Evolutionary conservation across 306 rosid species (phyloP).

Genomic region (Corylus avellana): DNA sequence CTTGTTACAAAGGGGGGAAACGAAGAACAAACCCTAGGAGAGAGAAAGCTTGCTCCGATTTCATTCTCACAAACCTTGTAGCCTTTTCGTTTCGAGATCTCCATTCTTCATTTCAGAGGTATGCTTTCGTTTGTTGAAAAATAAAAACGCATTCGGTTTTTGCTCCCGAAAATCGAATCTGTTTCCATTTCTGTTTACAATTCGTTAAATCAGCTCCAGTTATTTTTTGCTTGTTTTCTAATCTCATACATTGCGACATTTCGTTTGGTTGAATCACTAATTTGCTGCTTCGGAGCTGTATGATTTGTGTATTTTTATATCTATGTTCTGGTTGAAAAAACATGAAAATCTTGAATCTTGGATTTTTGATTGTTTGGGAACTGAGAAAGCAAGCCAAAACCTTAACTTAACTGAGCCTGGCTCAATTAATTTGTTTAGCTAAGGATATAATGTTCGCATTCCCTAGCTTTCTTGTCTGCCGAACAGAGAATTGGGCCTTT

Average conservation of each 20-base stretch:
- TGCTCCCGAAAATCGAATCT: constrained; percentile 32
- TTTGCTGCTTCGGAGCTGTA: constrained; percentile 13
- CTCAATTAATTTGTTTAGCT: background rate
- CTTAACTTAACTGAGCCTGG: constrained; percentile 4
- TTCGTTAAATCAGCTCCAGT: constrained; percentile 23
- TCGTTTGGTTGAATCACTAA: constrained; percentile 21
- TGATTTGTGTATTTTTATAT: background rate
- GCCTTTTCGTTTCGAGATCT: constrained; percentile 64
- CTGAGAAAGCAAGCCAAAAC: constrained; percentile 14
- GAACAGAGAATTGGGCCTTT: background rate
- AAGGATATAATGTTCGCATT: background rate
- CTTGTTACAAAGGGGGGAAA: constrained; percentile 21
- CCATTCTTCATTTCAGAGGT: constrained; percentile 59
- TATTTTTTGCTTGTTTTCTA: constrained; percentile 6
- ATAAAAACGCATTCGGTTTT: constrained; percentile 16
- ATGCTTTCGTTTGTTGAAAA: background rate
- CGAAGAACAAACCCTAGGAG: constrained; percentile 55
- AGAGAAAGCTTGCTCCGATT: constrained; percentile 33
- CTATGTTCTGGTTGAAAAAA: constrained; percentile 17
- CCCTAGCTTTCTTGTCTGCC: background rate
- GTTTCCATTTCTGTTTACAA: constrained; percentile 27
- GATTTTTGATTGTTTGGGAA: constrained; percentile 33
- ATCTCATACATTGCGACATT: constrained; percentile 38
- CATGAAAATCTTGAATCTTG: constrained; percentile 29
- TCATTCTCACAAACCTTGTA: constrained; percentile 37